Evolutionary conservation across 1,284 basidiomycete species (phyloP), one percentile per base, ranked within the genome.

Genomic region (Trichosporon coremiiforme): DNA sequence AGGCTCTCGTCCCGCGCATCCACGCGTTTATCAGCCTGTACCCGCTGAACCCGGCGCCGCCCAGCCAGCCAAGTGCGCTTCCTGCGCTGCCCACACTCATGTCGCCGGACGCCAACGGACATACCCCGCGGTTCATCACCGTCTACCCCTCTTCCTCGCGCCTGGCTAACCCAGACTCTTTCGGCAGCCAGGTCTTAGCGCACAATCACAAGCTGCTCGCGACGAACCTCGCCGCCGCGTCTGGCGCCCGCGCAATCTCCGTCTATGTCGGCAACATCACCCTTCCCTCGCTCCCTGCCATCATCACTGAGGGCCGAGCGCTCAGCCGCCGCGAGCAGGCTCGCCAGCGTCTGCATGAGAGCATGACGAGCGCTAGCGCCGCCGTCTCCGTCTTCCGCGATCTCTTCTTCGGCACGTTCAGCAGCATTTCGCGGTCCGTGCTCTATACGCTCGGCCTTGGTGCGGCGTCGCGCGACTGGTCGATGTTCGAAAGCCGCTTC

Each of bases 11-110:
- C 15, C 79, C 81, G 0, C 77, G 75, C 65, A 79, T 83, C 60
- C 79, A 83, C 71, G 78, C 82, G 3, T 82, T 80, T 72, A 67
- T 83, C 50, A 82, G 81, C 12, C 76, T 82, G 8, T 82, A 83
- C 73, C 78, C 82, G 0, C 78, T 80, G n/a, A 76, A 79, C 68
- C 78, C 79, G 20, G 74, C 70, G 12, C 80, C 78, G 15, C 78
- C 80, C 0, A 73, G 71, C 31, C 81, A 82, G 66, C 80, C 80
- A 0, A 74, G 74, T 8, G 76, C 78, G 5, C 76, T 83, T 0
- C 82, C 82, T 0, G 82, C 82, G 1, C 75, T 83, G 1, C 82
- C 82, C 0, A 79, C 80, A 0, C 76, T 83, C 12, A 70, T 83
- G 10, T 64, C 75, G 2, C 75, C 80, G 2, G 71, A 71, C 9